Base-by-base conservation (phyloP, 2,329 filamentous ascomycete species). In the Ophiocordyceps sinensis region DNA sequence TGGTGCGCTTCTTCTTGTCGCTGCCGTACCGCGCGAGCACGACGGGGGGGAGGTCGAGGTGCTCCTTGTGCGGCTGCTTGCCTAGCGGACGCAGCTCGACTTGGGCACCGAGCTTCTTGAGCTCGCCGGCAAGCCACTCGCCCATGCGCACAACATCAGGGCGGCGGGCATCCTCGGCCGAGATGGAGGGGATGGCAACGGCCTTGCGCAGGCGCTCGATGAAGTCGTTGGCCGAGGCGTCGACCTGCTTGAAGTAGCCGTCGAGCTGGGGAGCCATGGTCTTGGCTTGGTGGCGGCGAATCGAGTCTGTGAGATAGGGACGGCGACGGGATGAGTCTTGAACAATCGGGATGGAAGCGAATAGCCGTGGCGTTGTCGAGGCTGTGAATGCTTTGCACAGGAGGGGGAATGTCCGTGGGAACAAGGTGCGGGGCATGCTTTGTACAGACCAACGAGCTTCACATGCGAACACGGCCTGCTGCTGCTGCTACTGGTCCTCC, bases 131-230 rank as follows among this genome's bases (percentile, higher is more conserved):
- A 47, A 98, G 82, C 61, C 82, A 98, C 55, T 94, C 73, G 53
- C 85, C 91, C 91, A 98, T 98, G 69, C 82, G 85, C 56, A 98
- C 78, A 47, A 98, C 91, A 72, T 98, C 88, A 42, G 80, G 80
- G 45, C 91, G 80, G 56, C 85, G 81, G 51, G 82, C 81, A 57
- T 91, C 86, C 47, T 95, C 88, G 38, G 89, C 85, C 29, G 89
- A 96, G 59, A 98, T 75, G 47, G 91, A 98, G 17, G 91, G 91
- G 54, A 98, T 98, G 40, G 88, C 89, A 45, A 98, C 91, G 41
- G 91, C 91, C 64, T 88, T 79, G 57, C 85, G 76, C 45, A 98
- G 77, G 52, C 89, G 82, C 53, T 93, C 82, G 63, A 94, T 93
- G 67, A 94, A 95, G 58, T 77, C 70, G 50, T 79, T 75, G 39